phyloP scores from a whole-genome alignment of 2,329 filamentous ascomycete genomes.

The Aureobasidium subglaciale region DNA sequence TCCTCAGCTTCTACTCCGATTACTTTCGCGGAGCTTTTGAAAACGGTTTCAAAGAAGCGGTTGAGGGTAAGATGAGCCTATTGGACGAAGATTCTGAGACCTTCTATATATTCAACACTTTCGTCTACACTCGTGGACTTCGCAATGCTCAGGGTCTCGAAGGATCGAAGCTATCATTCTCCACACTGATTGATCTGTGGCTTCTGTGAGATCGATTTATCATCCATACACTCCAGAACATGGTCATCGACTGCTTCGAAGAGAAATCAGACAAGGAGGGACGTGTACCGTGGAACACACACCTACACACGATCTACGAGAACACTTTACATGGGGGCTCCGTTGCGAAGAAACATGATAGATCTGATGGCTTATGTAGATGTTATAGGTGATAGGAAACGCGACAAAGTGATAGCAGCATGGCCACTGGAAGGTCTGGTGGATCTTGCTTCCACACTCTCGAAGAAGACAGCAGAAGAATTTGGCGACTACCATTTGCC shows the following conservation, averaged over 20 bases:
- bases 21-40: constrained; percentile 19
- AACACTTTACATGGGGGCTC: constrained; percentile 5
- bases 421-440: neutral
- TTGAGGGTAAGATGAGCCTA: constrained; percentile 15
- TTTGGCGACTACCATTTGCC: neutral
- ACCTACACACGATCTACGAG: constrained; percentile 7
- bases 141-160: neutral
- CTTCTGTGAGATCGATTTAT: constrained; percentile 16
- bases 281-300: constrained; percentile 4
- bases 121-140: constrained; percentile 13
- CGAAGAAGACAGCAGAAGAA: neutral
- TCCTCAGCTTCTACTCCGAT: constrained; percentile 18
- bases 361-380: constrained; percentile 6
- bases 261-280: constrained; percentile 1
- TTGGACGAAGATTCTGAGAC: constrained; percentile 15
- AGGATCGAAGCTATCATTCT: neutral
- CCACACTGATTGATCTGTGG: constrained; percentile 12
- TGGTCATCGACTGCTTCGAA: constrained; percentile 2
- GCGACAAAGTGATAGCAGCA: neutral
- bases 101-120: constrained; percentile 17
- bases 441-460: neutral
- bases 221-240: constrained; percentile 15
- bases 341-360: constrained; percentile 9
- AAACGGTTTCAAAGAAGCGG: constrained; percentile 12
- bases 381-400: neutral